Base-by-base conservation (phyloP, 2,329 filamentous ascomycete genomes). In the Trichoderma sp. region DNA sequence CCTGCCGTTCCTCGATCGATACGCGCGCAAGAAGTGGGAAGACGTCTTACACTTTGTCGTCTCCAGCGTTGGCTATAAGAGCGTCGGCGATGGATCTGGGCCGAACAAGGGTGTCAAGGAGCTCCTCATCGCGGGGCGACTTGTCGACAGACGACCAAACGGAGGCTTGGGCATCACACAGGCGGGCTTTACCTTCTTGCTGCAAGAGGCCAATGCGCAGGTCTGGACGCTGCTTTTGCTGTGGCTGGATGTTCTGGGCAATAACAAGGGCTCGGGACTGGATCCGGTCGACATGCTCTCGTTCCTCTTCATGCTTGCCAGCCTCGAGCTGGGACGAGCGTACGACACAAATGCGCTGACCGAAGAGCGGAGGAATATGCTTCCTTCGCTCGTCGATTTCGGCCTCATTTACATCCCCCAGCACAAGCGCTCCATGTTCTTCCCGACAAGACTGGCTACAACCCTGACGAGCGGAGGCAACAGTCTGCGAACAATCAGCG, bases 31-130 rank as follows among this genome's bases (percentile, higher is more conserved):
- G 74, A 94, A 97, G 77, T 99, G 96, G 94, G 96, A 99, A 79
- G 91, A 93, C 30, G 97, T 99, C 32, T 81, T 99, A 59, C 96
- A 97, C 79, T 99, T 94, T 76, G 94, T 99, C 78, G 96, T 99
- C 24, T 92, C 91, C 69, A 91, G 88, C 70, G 90, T 91, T 10
- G 89, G 87, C 1, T 87, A 71, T 78, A 83, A 75, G 76, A 81
- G 71, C 76, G 80, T 82, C 18, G 80, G 83, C 52, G 84, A 83
- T 37, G 80, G 81, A 24, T 80, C 83, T 51, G 81, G 82, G 13
- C 88, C 91, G 34, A 92, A 91, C 77, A 86, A 87, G 74, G 91
- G 91, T 18, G 96, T 98, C 34, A 96, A 95, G 79, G 88, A 92
- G 72, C 85, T 99, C 52, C 85, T 99, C 59, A 85, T 94, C 73